Percentiles rank a stretch among this genome's conserved stretches.
These are phyloP conservation scores for Rachicladosporium sp. DNA, from an alignment of 2,329 filamentous ascomycete species.

Conservation along the genomic window DNA sequence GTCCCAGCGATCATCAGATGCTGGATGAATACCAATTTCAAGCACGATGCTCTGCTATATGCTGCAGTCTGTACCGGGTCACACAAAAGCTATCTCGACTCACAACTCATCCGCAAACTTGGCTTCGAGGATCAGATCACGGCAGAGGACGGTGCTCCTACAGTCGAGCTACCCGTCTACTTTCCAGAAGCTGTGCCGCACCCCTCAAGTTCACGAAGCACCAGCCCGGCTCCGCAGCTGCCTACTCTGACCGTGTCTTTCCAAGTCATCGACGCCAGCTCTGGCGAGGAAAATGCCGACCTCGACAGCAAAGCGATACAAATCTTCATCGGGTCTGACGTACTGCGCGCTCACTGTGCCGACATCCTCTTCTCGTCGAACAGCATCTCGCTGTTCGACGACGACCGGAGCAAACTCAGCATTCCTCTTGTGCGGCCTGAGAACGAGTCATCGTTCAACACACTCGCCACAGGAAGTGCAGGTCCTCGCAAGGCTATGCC, in stretches of 20 bases:
- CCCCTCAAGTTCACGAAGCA: conserved; percentile 60
- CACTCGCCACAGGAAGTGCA: conserved; percentile 33
- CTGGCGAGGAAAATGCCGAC: conserved; percentile 26
- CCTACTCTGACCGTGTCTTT: conserved; percentile 74
- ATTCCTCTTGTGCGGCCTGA: conserved; percentile 89
- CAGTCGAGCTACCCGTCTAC: conserved; percentile 70
- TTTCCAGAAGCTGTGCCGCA: conserved; percentile 81
- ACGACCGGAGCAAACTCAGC: conserved; percentile 73
- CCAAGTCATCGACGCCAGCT: conserved; percentile 52
- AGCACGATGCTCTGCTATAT: conserved; percentile 78
- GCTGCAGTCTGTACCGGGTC: conserved; percentile 88
- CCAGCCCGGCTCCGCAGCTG: conserved; percentile 63
- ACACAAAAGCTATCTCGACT: conserved; percentile 71
- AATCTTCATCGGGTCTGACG: conserved; percentile 82
- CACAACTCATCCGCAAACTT: conserved; percentile 61
- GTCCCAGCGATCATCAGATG: conserved; percentile 91
- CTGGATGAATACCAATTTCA: conserved; percentile 85
- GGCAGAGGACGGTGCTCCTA: conserved; percentile 45
- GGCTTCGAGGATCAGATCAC: conserved; percentile 45
- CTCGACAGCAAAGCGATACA: conserved; percentile 54
- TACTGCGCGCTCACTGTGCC: conserved; percentile 71
- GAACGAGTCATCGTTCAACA: conserved; percentile 68
- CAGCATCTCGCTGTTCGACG: conserved; percentile 73
- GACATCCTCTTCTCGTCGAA: conserved; percentile 90
- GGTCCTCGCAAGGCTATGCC: neutral